These are phyloP conservation scores for Pyronema omphalodes DNA, from an alignment of 495 filamentous ascomycete genomes.

Conservation along the genomic window DNA sequence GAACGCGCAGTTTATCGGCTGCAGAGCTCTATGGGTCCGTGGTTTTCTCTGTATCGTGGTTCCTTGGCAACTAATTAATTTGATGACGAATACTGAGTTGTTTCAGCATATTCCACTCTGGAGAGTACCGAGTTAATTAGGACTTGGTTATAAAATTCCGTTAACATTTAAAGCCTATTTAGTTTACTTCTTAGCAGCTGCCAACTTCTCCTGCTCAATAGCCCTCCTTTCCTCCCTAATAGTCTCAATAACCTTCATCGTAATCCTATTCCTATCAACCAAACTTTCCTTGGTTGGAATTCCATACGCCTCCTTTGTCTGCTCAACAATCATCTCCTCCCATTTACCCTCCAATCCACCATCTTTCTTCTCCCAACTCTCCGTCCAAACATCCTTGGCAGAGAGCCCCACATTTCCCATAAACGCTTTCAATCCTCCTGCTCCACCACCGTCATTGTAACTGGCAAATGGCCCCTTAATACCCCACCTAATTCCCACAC, in stretches of 20 bases:
- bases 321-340: constrained; percentile 19
- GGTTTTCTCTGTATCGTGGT: too few relatives aligned
- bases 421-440: constrained; percentile 34
- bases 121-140: too few relatives aligned
- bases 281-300: constrained; percentile 5
- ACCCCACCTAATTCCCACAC: constrained; percentile 36
- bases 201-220: neutral
- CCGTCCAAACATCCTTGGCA: constrained; percentile 37
- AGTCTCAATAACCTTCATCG: constrained; percentile 11
- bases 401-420: constrained; percentile 39
- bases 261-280: constrained; percentile 7
- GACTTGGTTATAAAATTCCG: too few relatives aligned
- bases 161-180: too few relatives aligned
- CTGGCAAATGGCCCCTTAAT: constrained; percentile 41
- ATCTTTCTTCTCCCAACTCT: constrained; percentile 8
- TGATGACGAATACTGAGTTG: too few relatives aligned
- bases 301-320: constrained; percentile 16
- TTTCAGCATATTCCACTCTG: too few relatives aligned
- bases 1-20: too few relatives aligned
- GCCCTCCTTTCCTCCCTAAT: constrained; percentile 5
- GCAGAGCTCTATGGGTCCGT: too few relatives aligned
- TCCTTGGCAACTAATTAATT: too few relatives aligned
- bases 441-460: constrained; percentile 42
- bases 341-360: constrained; percentile 22
- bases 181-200: neutral